phyloP scores from a whole-genome alignment of 2,329 filamentous ascomycete species.

The Fusarium sp. region DNA sequence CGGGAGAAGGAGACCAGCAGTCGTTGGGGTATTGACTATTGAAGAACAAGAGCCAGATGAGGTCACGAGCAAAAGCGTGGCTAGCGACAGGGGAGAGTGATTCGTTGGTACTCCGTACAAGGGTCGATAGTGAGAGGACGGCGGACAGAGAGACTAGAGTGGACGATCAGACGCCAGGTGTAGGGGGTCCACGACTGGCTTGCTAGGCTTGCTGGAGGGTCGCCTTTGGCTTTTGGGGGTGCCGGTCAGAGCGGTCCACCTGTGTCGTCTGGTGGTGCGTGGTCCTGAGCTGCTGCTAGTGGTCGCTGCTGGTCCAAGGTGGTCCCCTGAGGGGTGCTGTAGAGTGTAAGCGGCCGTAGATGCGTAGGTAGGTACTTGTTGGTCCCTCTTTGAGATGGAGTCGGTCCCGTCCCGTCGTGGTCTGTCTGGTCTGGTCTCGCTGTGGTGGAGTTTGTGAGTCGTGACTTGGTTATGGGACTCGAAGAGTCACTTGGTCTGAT shows the following conservation, averaged over 20 bases:
- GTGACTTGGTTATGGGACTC: conserved; percentile 33
- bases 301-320: conserved; percentile 33
- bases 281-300: conserved; percentile 29
- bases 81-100: conserved; percentile 30
- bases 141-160: conserved; percentile 33
- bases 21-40: conserved; percentile 38
- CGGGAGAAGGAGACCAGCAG: conserved; percentile 32
- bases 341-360: conserved; percentile 21
- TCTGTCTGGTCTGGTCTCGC: conserved; percentile 9
- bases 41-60: conserved; percentile 41
- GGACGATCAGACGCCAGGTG: conserved; percentile 41
- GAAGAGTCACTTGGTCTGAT: conserved; percentile 32
- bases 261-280: conserved; percentile 38
- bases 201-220: conserved; percentile 26
- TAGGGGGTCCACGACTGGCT: conserved; percentile 32
- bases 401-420: conserved; percentile 18
- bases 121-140: conserved; percentile 24
- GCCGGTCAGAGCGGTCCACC: conserved; percentile 34
- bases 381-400: conserved; percentile 30
- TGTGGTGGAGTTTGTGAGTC: conserved; percentile 21
- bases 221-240: conserved; percentile 34
- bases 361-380: conserved; percentile 14
- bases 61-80: conserved; percentile 41
- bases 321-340: conserved; percentile 35
- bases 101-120: conserved; percentile 35